A percentile compares a stretch with the other conserved stretches of the same genome.
Conservation (phyloP, 306 rosid genomes). For the Medicago truncatula region DNA sequence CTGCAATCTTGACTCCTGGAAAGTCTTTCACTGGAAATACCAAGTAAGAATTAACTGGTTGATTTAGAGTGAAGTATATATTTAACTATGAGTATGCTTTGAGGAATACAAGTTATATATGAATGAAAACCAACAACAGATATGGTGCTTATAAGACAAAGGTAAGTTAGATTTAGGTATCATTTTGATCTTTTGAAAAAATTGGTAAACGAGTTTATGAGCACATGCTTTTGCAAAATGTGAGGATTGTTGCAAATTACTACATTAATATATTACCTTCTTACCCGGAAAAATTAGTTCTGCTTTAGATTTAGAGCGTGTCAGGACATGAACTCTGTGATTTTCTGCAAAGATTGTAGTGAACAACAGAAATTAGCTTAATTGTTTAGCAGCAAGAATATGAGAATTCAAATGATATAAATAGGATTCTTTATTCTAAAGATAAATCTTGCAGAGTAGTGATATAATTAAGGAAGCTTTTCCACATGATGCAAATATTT, state of each 20-base stretch:
- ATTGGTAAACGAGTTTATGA: neutral
- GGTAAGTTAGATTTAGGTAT: slow-evolving; percentile 10
- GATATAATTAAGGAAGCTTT: slow-evolving; percentile 28
- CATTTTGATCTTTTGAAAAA: slow-evolving; percentile 27
- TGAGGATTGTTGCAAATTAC: slow-evolving; percentile 34
- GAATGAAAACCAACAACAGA: slow-evolving; percentile 27
- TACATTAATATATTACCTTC: slow-evolving; percentile 76
- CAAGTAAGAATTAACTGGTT: slow-evolving; percentile 39
- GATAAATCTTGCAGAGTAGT: slow-evolving; percentile 22
- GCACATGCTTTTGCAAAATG: slow-evolving; percentile 26
- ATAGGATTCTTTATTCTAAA: slow-evolving; percentile 7
- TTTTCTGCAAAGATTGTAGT: slow-evolving; percentile 66
- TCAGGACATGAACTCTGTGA: slow-evolving; percentile 77
- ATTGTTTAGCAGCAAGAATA: neutral
- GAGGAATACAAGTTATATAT: slow-evolving; percentile 7
- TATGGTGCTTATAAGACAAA: slow-evolving; percentile 12
- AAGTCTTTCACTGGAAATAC: slow-evolving; percentile 71
- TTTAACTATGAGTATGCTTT: slow-evolving; percentile 11
- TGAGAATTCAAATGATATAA: slow-evolving; percentile 21
- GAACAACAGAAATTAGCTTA: slow-evolving; percentile 11
- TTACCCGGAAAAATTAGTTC: slow-evolving; percentile 96
- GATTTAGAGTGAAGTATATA: slow-evolving; percentile 32
- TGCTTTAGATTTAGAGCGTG: slow-evolving; percentile 89
- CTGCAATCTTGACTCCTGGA: slow-evolving; percentile 85
- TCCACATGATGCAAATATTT: slow-evolving; percentile 31